These are phyloP conservation scores for Nigrospora sphaerica DNA, from an alignment of 2,329 filamentous ascomycete genomes.

Conservation along the genomic window DNA sequence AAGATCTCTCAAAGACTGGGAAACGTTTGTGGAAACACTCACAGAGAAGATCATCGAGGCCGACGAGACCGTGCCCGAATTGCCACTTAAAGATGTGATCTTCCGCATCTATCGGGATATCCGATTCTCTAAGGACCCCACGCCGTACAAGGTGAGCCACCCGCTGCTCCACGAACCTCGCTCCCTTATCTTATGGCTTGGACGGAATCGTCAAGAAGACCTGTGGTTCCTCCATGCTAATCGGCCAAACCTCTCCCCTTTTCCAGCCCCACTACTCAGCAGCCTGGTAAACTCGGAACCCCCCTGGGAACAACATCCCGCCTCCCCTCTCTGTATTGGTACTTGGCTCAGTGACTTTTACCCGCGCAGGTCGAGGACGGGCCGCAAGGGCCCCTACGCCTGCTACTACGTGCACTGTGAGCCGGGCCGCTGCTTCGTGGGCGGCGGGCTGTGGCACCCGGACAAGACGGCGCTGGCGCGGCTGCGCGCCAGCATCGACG, in stretches of 20 bases:
- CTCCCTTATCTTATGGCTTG: constrained; percentile 8
- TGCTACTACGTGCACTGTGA: constrained; percentile 83
- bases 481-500: constrained; percentile 70
- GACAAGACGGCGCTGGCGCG: constrained; percentile 58
- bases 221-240: too few relatives aligned
- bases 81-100: constrained; percentile 78
- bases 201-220: too few relatives aligned
- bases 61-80: constrained; percentile 78
- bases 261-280: constrained; percentile 70
- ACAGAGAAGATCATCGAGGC: constrained; percentile 62
- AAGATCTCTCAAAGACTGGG: constrained; percentile 72
- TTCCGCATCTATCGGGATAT: constrained; percentile 86
- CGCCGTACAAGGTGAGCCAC: constrained; percentile 71
- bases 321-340: constrained; percentile 1
- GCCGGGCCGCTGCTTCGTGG: constrained; percentile 65
- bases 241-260: not conserved
- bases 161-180: not conserved
- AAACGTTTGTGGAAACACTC: constrained; percentile 66
- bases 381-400: constrained; percentile 80
- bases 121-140: constrained; percentile 75
- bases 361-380: constrained; percentile 65
- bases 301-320: not conserved
- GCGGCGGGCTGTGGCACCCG: constrained; percentile 77
- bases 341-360: constrained; percentile 11
- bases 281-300: constrained; percentile 51